Base-by-base conservation (phyloP, 352 stramenopile genomes). In the Pythium phragmiticola region DNA sequence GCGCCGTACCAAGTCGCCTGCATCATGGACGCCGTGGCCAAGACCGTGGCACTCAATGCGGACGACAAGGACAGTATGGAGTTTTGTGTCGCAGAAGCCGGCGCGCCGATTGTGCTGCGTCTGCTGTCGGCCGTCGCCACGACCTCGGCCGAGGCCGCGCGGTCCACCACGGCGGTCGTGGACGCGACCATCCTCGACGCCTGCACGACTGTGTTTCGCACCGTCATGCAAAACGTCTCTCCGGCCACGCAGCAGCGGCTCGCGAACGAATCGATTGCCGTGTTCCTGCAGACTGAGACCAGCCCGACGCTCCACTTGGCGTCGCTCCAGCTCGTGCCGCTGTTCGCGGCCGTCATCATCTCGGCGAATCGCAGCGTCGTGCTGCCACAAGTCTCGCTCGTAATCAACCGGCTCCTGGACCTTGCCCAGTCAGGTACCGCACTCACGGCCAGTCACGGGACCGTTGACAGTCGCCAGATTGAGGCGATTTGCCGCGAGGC, bases 271-370 rank as follows among this genome's bases (percentile, higher is more conserved):
- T 75, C 86, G 2, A 79, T 92, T 28, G 69, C 74, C 4, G 69
- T 76, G 8, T 92, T 92, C 60, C 68, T 94, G 30, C 68, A 70
- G 49, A 83, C 73, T 5, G 65, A 87, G 58, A 57, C 67, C 8
- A 63, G 72, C 9, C 33, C 68, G 17, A 62, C 74, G 19, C 72
- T 70, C 14, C 68, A 75, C 16, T 68, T 68, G 0, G 68, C 76
- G 19, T 79, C 68, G 30, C 61, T 94, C 42, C 84, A 91, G 64
- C 72, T 95, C 17, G 81, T 94, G 43, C 84, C 84, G 12, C 59
- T 92, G 34, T 90, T 93, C 65, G 72, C 80, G 23, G 80, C 87
- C 16, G 77, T 94, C 26, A 88, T 95, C 60, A 90, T 92, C 68
- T 92, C 84, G 17, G 77, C 80, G 12, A 82, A 77, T 47, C 81